These are phyloP conservation scores for Aspergillus bertholletiae DNA, from an alignment of 495 filamentous ascomycete genomes.

Conservation along the genomic window DNA sequence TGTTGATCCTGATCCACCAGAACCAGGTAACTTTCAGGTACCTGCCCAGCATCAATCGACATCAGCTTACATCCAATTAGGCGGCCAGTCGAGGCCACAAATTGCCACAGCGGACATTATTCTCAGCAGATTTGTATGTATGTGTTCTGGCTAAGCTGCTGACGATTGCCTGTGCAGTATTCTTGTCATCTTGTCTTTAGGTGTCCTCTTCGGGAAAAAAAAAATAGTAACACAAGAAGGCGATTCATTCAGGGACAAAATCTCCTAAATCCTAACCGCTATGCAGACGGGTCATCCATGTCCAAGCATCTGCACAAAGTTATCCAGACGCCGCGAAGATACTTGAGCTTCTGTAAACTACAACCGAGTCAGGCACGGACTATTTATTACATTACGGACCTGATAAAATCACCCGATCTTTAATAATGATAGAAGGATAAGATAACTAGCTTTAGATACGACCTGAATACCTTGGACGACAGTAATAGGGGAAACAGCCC, in stretches of 20 bases:
- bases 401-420: background rate
- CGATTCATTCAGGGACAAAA: no score
- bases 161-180: no score
- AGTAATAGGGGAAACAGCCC: constrained; percentile 4
- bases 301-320: no score
- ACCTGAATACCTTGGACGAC: constrained; percentile 3
- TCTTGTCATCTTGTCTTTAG: background rate
- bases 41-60: background rate
- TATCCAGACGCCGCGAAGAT: no score
- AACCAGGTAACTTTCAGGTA: background rate
- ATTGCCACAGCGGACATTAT: constrained; percentile 1
- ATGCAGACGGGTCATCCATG: no score
- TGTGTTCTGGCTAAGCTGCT: no score
- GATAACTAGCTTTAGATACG: constrained; percentile 1
- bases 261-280: no score
- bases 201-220: background rate
- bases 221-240: no score
- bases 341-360: no score
- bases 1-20: constrained; percentile 4
- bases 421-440: background rate
- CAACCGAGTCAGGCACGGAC: no score
- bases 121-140: background rate
- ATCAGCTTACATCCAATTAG: background rate
- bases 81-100: background rate
- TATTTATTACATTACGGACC: background rate